phyloP scores from a whole-genome alignment of 2,329 filamentous ascomycete genomes.

The Colletotrichum sp. region DNA sequence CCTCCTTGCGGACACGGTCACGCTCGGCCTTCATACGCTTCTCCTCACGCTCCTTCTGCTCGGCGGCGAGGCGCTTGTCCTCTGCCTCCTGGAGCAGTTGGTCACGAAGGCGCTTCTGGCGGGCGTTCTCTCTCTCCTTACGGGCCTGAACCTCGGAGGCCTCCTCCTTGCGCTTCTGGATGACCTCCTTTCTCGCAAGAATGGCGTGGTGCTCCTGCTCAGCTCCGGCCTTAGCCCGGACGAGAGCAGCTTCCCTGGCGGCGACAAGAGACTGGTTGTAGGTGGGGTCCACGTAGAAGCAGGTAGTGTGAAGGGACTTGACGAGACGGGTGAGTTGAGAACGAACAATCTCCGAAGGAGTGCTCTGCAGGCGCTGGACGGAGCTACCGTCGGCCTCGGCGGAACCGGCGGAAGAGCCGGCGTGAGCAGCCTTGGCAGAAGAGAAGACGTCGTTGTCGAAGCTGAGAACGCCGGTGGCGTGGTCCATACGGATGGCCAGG shows the following conservation, averaged over 20 bases:
- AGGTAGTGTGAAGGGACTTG: slow-evolving; percentile 90
- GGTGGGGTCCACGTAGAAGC: slow-evolving; percentile 91
- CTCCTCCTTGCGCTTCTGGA: slow-evolving; percentile 96
- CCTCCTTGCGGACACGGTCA: slow-evolving; percentile 88
- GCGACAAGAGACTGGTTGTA: slow-evolving; percentile 84
- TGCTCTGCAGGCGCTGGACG: slow-evolving; percentile 95
- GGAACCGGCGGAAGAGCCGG: slow-evolving; percentile 83
- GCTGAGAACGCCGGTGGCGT: slow-evolving; percentile 91
- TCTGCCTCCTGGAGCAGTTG: slow-evolving; percentile 91
- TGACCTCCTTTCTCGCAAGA: slow-evolving; percentile 85
- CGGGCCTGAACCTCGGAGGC: slow-evolving; percentile 87
- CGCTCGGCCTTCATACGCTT: slow-evolving; percentile 86
- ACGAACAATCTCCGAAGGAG: slow-evolving; percentile 95
- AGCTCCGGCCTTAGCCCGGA: slow-evolving; percentile 84
- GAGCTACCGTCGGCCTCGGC: slow-evolving; percentile 84
- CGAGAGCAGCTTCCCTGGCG: slow-evolving; percentile 80
- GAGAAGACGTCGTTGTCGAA: slow-evolving; percentile 99
- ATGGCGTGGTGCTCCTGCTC: slow-evolving; percentile 89
- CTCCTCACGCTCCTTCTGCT: slow-evolving; percentile 89
- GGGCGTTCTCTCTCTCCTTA: slow-evolving; percentile 91
- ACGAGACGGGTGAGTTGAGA: slow-evolving; percentile 92
- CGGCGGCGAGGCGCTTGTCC: slow-evolving; percentile 85
- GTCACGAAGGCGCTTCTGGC: slow-evolving; percentile 83
- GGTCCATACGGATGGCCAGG: slow-evolving; percentile 93
- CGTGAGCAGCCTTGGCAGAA: slow-evolving; percentile 88